Conservation (phyloP, 768 basidiomycete genomes). For the Lactifluus volemus region DNA sequence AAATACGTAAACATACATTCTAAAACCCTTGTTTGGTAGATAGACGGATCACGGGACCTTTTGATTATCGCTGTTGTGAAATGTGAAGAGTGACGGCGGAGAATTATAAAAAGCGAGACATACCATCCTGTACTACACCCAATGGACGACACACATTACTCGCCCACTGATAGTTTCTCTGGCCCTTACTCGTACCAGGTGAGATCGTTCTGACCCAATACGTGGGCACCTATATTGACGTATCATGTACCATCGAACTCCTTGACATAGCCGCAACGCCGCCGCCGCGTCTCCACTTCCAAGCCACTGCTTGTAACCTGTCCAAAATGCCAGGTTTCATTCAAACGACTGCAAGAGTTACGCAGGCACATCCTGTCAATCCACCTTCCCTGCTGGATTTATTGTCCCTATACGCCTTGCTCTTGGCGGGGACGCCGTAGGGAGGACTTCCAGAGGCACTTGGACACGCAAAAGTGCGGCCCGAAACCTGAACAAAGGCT, state of each 20-base stretch:
- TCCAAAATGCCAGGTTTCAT: not conserved
- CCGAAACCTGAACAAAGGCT: not conserved
- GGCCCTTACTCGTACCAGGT: not conserved
- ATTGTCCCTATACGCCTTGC: not conserved
- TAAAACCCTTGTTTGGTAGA: too few species aligned
- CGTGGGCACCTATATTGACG: not conserved
- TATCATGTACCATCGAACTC: not conserved
- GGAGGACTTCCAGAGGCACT: not conserved
- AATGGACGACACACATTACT: not conserved
- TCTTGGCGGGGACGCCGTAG: not conserved
- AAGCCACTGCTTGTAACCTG: not conserved
- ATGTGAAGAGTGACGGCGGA: too few species aligned
- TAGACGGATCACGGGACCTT: too few species aligned
- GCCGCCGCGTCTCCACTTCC: too few species aligned
- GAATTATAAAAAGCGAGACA: too few species aligned
- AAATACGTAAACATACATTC: too few species aligned
- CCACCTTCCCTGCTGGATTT: not conserved
- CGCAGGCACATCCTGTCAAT: not conserved
- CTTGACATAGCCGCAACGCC: not conserved
- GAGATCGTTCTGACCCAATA: not conserved
- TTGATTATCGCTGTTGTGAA: too few species aligned
- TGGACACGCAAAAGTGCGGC: not conserved
- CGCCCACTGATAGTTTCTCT: not conserved
- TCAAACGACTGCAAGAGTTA: not conserved
- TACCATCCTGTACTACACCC: too few species aligned